Evolutionary conservation across 73 alveolate genomes (phyloP).

Genomic region (Tetrahymena borealis): DNA sequence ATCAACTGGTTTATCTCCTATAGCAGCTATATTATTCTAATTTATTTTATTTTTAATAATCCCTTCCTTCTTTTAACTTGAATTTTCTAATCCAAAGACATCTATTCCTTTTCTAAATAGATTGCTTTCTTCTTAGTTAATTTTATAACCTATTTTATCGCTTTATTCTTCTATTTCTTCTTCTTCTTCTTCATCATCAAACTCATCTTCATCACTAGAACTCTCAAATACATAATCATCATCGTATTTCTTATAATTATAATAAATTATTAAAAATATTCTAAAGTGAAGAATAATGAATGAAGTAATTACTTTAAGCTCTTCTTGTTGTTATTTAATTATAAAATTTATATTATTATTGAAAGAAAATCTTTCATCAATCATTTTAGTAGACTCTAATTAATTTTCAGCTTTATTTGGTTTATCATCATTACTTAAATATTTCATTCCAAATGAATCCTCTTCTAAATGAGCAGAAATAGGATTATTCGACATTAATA

Average conservation of each 20-base stretch:
- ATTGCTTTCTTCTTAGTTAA: background rate
- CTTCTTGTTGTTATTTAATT: background rate
- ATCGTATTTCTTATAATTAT: background rate
- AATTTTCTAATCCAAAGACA: background rate
- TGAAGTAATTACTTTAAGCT: background rate
- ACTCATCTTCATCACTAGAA: background rate
- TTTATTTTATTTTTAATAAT: background rate
- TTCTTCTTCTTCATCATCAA: background rate
- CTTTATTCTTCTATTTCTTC: background rate
- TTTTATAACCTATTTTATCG: too few relatives aligned
- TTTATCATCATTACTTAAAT: background rate
- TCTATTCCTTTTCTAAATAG: background rate
- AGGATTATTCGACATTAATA: background rate
- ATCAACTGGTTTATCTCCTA: background rate
- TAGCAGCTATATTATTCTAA: too few relatives aligned
- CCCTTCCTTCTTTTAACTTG: background rate
- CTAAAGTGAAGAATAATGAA: background rate
- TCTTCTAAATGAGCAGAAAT: background rate
- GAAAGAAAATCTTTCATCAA: background rate
- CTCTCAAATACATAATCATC: background rate
- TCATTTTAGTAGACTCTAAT: background rate
- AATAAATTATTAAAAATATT: background rate
- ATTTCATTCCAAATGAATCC: background rate
- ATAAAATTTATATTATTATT: too few relatives aligned
- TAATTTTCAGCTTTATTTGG: background rate